Evolutionary conservation across 1,139 yeast species (phyloP).

Genomic region (Saccharomyces hybrid): DNA sequence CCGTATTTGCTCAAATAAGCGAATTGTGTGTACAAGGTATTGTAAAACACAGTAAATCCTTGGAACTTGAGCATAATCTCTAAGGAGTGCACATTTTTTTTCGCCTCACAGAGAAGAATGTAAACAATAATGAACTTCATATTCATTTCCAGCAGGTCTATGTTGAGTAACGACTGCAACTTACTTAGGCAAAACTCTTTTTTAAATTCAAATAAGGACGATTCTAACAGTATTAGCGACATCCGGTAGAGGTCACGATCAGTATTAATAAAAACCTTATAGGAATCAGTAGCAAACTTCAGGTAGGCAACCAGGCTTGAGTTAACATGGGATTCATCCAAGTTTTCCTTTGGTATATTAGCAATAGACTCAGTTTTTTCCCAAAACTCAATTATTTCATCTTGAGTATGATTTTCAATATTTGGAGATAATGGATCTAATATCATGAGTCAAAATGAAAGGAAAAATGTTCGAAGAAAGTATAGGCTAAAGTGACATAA

Average conservation of each 20-base stretch:
- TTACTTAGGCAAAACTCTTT: constrained; percentile 40
- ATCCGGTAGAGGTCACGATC: constrained; percentile 34
- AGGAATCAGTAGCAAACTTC: constrained; percentile 31
- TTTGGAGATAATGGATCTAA: constrained; percentile 17
- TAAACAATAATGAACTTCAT: constrained; percentile 42
- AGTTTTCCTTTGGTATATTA: constrained; percentile 14
- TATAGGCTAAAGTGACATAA: not conserved
- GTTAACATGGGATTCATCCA: constrained; percentile 22
- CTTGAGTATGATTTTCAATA: constrained; percentile 12
- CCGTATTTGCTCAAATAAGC: constrained; percentile 29
- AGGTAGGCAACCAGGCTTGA: constrained; percentile 30
- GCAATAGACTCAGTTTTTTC: constrained; percentile 24
- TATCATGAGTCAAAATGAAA: constrained; percentile 12
- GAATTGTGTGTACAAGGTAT: constrained; percentile 34
- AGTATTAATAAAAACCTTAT: constrained; percentile 27
- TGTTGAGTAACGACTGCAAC: constrained; percentile 37
- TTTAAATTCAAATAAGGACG: constrained; percentile 32
- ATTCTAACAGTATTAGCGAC: constrained; percentile 32
- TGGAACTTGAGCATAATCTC: constrained; percentile 43
- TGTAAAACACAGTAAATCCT: constrained; percentile 40
- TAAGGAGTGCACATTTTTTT: constrained; percentile 36
- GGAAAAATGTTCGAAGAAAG: not conserved
- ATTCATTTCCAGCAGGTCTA: constrained; percentile 34
- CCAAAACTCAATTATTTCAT: constrained; percentile 31
- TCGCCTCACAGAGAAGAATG: constrained; percentile 42